Base-by-base conservation (phyloP, 2,329 filamentous ascomycete genomes). In the Penicillium sp. region DNA sequence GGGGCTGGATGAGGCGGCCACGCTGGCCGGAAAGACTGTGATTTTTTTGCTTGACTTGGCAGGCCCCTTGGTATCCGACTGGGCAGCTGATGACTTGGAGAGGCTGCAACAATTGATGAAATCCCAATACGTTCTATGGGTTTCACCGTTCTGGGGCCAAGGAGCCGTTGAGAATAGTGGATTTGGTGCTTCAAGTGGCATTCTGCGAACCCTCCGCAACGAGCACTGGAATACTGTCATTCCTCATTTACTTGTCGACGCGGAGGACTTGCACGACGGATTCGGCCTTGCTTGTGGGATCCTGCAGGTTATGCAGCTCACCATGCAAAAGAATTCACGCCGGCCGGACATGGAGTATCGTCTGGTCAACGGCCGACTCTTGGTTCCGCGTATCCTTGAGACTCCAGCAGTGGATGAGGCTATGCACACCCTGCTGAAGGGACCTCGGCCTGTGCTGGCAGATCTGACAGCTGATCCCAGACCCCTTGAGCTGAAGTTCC, bases 181-280 rank as follows among this genome's bases (percentile, higher is more conserved):
- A 8, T 60, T 53, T 36, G 61, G 59, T 18, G 57, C 61, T 0
- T 57, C 56, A 4, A 46, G 54, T 7, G 63, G 61, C 9, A 54
- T 67, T n/a, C 24, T 64, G 33, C 61, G 64, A 16, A 61, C 61
- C 8, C 48, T 66, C 3, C 60, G 64, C 44, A 62, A 63, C 38
- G 64, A 67, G 40, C 46, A 61, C 10, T 57, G 58, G 35, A 52
- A 24, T 27, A 49, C 60, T 2, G 54, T 46, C 2, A 55, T 66
- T 18, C 54, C 61, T 1, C 60, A 64, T 5, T 22, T 65, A 1
- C 52, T 59, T 13, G 53, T 65, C 2, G 52, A 55, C n/a, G 40
- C 24, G 9, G 40, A 51, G 4, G 56, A 57, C 27, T 11, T 55
- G 28, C 33, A 53, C 14, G 54, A 57, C 10, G 25, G 47, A 13